Base-by-base conservation (phyloP, 345 rosid genomes). In the Microthlaspi erraticum region DNA sequence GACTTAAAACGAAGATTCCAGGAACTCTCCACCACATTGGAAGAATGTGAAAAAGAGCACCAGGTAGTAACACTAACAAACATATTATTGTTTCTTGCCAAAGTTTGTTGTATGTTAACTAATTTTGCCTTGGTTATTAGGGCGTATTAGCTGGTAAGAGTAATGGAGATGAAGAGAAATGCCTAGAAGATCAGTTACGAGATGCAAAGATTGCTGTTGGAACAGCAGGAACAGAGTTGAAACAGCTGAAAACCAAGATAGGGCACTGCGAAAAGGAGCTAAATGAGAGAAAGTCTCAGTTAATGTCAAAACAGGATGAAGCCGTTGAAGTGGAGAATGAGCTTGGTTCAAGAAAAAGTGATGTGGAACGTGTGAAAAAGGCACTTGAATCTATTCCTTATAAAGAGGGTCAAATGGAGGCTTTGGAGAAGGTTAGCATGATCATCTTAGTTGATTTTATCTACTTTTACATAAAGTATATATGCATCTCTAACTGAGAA, bases 111-210 rank as follows among this genome's bases (percentile, higher is more conserved):
- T 31, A 32, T 77, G 73, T 71, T 72, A 38, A 64, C 64, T 39
- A 13, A n/a, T 16, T 77, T 14, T 43, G 59, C 45, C 74, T 51
- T 56, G 74, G 64, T 68, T 55, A 41, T 63, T 72, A 94, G 98
- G 99, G 98, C 26, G 85, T 94, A 53, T 81, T 91, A 62, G 97
- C 93, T 84, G 99, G 99, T 37, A 94, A 94, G 77, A 91, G 96
- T 76, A 88, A 83, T 71, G 97, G 96, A 19, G 83, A 83, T 76
- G 99, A 94, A 74, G 99, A 91, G 69, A 94, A 94, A 78, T 94
- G 99, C 85, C 87, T 94, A 60, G 93, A 94, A 77, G 98, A 94
- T 83, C 99, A 94, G 80, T 83, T 94, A 55, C 85, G 76, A 67
- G 99, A 91, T 81, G 98, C 98, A 45, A 94, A 88, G 74, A 79